These are phyloP conservation scores for Cryphonectria parasitica DNA, from an alignment of 2,329 filamentous ascomycete genomes.

Conservation along the genomic window DNA sequence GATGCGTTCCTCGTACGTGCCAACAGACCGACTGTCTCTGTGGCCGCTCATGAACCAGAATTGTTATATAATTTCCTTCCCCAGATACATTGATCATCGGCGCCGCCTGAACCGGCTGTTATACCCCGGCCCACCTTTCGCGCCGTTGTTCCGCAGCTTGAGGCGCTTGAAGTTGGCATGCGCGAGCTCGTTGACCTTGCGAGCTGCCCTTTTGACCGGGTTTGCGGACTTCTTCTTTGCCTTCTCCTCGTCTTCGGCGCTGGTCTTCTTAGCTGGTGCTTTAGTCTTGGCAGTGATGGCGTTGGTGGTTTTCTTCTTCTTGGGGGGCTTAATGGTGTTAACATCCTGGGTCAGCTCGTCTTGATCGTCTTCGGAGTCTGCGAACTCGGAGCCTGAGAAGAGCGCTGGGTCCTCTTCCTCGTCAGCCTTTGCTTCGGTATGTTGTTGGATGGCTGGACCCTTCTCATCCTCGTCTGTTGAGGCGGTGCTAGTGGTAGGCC, in stretches of 20 bases:
- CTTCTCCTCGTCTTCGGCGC: conserved; percentile 33
- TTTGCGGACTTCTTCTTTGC: conserved; percentile 37
- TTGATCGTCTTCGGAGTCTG: conserved; percentile 42
- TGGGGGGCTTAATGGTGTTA: conserved; percentile 13
- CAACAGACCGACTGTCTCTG: not conserved
- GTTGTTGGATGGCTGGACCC: conserved; percentile 32
- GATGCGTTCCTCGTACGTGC: not conserved
- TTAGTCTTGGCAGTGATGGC: conserved; percentile 32
- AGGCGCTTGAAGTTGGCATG: conserved; percentile 69
- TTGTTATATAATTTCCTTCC: no score
- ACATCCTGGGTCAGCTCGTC: conserved; percentile 43
- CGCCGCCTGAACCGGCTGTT: conserved; percentile 63
- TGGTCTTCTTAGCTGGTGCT: conserved; percentile 33
- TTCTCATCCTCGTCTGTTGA: conserved; percentile 37
- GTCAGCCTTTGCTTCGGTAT: conserved; percentile 33
- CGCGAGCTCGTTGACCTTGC: conserved; percentile 67
- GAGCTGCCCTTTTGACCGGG: conserved; percentile 54
- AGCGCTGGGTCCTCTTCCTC: conserved; percentile 39
- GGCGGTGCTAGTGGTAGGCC: conserved; percentile 44
- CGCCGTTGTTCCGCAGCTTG: conserved; percentile 64
- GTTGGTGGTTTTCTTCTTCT: not conserved
- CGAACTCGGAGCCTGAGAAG: conserved; percentile 46
- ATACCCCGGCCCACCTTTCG: conserved; percentile 63
- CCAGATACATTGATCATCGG: conserved; percentile 34
- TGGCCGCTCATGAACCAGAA: not conserved